Conservation (phyloP, 768 basidiomycete species). For the Pulveroboletus sp. region DNA sequence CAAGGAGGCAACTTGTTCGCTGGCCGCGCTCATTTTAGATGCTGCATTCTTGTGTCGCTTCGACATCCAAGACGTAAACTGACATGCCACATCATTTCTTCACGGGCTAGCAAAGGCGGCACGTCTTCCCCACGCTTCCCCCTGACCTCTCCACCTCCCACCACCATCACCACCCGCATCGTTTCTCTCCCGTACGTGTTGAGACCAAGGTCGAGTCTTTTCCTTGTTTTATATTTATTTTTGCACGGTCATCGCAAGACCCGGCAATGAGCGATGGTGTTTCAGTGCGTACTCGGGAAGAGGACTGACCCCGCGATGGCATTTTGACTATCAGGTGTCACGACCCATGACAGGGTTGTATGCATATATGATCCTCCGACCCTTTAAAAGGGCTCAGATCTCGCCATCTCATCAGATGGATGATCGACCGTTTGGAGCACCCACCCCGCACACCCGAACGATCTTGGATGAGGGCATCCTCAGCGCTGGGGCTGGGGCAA, state of each 20-base stretch:
- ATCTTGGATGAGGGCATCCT: slow-evolving; percentile 10
- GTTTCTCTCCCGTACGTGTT: not conserved
- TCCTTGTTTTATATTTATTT: not conserved
- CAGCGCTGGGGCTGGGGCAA: slow-evolving; percentile 4
- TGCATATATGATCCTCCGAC: slow-evolving; percentile 18
- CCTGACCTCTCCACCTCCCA: too few species aligned
- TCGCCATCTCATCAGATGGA: slow-evolving; percentile 16
- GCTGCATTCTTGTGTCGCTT: not conserved
- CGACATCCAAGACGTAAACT: slow-evolving; percentile 23
- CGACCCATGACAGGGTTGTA: slow-evolving; percentile 14
- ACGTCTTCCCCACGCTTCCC: slow-evolving; percentile 14
- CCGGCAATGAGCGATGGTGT: slow-evolving; percentile 1
- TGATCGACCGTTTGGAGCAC: slow-evolving; percentile 18
- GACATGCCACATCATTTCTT: slow-evolving; percentile 21
- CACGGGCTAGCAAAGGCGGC: not conserved
- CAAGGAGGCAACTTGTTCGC: not conserved
- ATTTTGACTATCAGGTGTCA: slow-evolving; percentile 7
- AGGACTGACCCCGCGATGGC: slow-evolving; percentile 22
- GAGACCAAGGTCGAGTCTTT: not conserved
- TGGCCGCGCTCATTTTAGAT: slow-evolving; percentile 8
- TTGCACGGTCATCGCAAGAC: slow-evolving; percentile 2
- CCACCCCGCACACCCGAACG: slow-evolving; percentile 11
- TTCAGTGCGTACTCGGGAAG: slow-evolving; percentile 12
- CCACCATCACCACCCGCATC: not conserved
- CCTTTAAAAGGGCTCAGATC: slow-evolving; percentile 16